Evolutionary conservation across 257 asterid genomes (phyloP).

Genomic region (Jacaranda copaia): DNA sequence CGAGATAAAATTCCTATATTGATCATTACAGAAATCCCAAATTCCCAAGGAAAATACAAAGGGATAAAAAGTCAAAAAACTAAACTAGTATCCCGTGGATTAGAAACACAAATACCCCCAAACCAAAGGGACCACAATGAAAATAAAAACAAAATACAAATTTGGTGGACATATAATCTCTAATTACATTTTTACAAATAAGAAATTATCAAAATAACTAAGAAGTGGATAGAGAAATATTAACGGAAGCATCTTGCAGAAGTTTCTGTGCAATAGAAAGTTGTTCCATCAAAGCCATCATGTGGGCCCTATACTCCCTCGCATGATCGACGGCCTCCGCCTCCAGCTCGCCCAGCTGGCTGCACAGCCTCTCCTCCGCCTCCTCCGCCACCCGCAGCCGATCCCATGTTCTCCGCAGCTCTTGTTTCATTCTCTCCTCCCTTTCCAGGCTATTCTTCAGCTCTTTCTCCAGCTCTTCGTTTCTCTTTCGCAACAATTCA

Average conservation of each 20-base stretch:
- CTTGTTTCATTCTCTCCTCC: conserved; percentile 59
- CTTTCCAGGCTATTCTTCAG: conserved; percentile 58
- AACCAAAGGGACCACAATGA: neutral
- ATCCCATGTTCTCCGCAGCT: conserved; percentile 47
- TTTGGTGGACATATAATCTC: neutral
- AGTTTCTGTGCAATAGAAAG: conserved; percentile 60
- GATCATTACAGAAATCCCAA: neutral
- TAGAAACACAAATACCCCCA: conserved; percentile 23
- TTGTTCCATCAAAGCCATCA: conserved; percentile 54
- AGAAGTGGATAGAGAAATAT: neutral
- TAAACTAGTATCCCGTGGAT: conserved; percentile 32
- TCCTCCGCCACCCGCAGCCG: conserved; percentile 80
- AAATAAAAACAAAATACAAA: neutral
- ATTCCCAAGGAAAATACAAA: conserved; percentile 20
- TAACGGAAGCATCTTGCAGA: conserved; percentile 43
- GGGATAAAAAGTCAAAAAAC: neutral
- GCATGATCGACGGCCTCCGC: conserved; percentile 81
- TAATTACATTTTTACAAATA: neutral
- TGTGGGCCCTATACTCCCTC: conserved; percentile 49
- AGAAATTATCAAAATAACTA: neutral
- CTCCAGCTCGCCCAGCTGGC: conserved; percentile 81
- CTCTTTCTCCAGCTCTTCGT: conserved; percentile 75
- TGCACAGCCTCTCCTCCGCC: conserved; percentile 87
- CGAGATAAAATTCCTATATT: neutral
- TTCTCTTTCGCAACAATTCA: conserved; percentile 52